Evolutionary conservation across 306 rosid genomes (phyloP), one percentile per base, ranked within the genome.

Genomic region (Fagus sylvatica): DNA sequence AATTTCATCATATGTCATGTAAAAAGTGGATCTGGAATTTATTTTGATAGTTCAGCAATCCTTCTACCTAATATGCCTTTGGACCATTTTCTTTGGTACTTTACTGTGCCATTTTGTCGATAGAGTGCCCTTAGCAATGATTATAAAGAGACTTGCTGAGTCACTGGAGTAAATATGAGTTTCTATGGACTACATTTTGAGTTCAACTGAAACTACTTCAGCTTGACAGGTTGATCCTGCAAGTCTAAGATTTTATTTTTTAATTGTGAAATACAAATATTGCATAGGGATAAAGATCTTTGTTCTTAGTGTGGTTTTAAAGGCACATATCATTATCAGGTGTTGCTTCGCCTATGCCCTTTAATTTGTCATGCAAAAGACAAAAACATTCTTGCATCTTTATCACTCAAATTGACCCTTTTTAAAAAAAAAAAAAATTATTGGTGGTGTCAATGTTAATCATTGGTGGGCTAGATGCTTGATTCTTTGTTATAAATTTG

Each of bases 131-230:
- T 12, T 57, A 57, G 36, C 36, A 33, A 61, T 11, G 9, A 32
- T 61, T 32, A 61, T 13, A 33, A 61, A 17, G 68, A 32, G 39
- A 61, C 67, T 60, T 60, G 67, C 67, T 60, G 67, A 60, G 67
- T 57, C 64, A 60, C 39, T 60, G 67, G 40, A 60, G 9, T 60
- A 61, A 11, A 33, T 33, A 15, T 33, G 68, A 57, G 66, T 77
- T 37, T 77, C 57, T 80, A 32, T 66, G 2, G 41, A 69, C 19
- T 75, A 64, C 72, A 62, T 70, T 75, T 68, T 77, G 49, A 12
- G 28, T 60, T 54, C n/a, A 75, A 72, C 37, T 55, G 65, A 22
- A 67, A 42, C 40, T 17, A 17, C 34, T 71, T 71, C 43, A 22
- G 28, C 28, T 22, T 53, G 56, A 48, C 60, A 67, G 8, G 39